A percentile compares a stretch with the other conserved stretches of the same genome.
Evolutionary conservation across 768 basidiomycete genomes (phyloP).

Genomic region (Lentinula guzmanii): DNA sequence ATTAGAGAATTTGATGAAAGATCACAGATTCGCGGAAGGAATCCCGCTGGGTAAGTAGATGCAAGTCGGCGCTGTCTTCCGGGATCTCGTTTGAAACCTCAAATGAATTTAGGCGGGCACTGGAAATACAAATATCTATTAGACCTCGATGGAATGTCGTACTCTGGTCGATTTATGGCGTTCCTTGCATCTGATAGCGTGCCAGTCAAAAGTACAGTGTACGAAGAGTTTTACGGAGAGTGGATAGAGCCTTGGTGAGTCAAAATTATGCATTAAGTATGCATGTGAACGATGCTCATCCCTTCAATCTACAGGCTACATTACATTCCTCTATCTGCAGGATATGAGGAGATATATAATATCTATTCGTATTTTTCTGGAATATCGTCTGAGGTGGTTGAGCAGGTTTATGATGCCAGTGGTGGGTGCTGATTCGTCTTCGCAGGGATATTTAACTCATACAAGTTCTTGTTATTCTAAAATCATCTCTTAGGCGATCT

Average conservation of each 20-base stretch:
- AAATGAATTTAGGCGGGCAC: conserved; percentile 28
- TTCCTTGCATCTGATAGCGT: conserved; percentile 59
- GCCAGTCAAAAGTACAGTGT: conserved; percentile 66
- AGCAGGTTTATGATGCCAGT: neutral
- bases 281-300: neutral
- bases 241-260: conserved; percentile 67
- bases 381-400: conserved; percentile 47
- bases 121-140: conserved; percentile 68
- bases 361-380: conserved; percentile 92
- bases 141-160: conserved; percentile 75
- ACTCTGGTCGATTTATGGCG: conserved; percentile 63
- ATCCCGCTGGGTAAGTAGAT: conserved; percentile 59
- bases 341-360: conserved; percentile 91
- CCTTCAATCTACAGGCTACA: conserved; percentile 71
- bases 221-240: conserved; percentile 65
- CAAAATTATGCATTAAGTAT: neutral
- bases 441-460: no score
- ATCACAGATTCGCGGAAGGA: conserved; percentile 66
- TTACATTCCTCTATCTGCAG: conserved; percentile 85
- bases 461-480: no score
- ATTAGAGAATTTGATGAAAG: conserved; percentile 50
- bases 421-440: neutral
- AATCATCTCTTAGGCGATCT: no score
- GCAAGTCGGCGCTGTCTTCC: no score
- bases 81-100: no score